phyloP scores from a whole-genome alignment of 306 rosid genomes.

The Cucurbita moschata region DNA sequence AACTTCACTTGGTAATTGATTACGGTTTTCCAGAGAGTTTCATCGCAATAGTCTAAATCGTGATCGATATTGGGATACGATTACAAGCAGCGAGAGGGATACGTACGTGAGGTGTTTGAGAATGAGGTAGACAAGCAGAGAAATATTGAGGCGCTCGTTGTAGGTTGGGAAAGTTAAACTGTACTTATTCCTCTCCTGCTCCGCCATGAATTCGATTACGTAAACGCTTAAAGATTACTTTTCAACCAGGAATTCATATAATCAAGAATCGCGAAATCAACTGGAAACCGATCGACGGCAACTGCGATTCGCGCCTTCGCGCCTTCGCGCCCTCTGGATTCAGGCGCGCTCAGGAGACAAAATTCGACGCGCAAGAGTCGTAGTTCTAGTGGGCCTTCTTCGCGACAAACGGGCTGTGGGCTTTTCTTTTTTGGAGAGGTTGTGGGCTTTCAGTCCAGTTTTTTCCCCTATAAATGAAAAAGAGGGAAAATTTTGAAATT shows the following conservation, averaged over 20 bases:
- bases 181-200: conserved; percentile 46
- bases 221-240: not conserved
- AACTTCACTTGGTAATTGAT: not conserved
- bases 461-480: too few species aligned
- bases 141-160: conserved; percentile 86
- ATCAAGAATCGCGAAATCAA: not conserved
- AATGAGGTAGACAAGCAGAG: conserved; percentile 72
- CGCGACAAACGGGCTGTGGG: not conserved
- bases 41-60: not conserved
- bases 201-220: conserved; percentile 4
- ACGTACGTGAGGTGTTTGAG: conserved; percentile 67
- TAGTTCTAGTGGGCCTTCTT: not conserved
- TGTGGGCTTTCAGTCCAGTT: not conserved
- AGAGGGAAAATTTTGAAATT: too few species aligned
- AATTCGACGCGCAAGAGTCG: not conserved
- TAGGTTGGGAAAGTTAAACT: conserved; percentile 81
- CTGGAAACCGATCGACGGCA: not conserved
- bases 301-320: not conserved
- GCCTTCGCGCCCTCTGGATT: not conserved
- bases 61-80: not conserved
- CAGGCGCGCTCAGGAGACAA: not conserved
- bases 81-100: not conserved
- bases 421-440: not conserved
- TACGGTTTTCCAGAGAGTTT: not conserved
- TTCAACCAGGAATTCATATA: not conserved